Evolutionary conservation across 2,329 filamentous ascomycete genomes (phyloP).

Genomic region (Chaetothyriales sp.): DNA sequence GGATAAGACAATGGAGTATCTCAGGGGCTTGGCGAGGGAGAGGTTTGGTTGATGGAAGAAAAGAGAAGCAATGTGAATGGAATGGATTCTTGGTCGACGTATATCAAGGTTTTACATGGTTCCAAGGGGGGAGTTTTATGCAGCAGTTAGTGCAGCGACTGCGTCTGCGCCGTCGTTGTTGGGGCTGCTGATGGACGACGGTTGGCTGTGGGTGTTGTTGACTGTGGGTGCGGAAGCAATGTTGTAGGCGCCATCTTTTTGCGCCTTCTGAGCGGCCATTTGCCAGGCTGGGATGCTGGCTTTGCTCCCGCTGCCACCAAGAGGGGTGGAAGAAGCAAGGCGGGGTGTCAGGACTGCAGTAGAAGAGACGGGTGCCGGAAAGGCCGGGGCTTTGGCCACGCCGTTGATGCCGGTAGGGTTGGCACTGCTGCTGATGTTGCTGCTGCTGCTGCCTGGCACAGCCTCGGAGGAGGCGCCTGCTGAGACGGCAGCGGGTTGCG

Average conservation of each 20-base stretch:
- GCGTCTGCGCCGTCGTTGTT: conserved; percentile 17
- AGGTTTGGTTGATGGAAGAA: conserved; percentile 46
- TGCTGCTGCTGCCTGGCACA: neutral
- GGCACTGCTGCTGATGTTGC: too few species aligned
- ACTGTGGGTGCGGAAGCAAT: conserved; percentile 1
- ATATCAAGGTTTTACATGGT: neutral
- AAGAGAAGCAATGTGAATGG: conserved; percentile 29
- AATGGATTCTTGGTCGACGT: neutral
- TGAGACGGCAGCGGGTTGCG: conserved; percentile 12
- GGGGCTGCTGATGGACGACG: conserved; percentile 3
- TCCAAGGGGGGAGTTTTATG: neutral
- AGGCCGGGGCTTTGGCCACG: conserved; percentile 9
- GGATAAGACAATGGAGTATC: conserved; percentile 67
- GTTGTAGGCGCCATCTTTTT: conserved; percentile 7
- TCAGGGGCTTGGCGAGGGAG: conserved; percentile 65
- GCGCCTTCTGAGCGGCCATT: conserved; percentile 49
- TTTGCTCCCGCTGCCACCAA: conserved; percentile 27
- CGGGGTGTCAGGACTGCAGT: conserved; percentile 4
- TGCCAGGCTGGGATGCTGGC: conserved; percentile 71
- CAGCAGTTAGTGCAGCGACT: conserved; percentile 14
- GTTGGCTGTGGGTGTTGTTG: conserved; percentile 3
- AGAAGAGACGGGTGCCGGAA: conserved; percentile 7
- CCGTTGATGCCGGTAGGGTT: conserved; percentile 5
- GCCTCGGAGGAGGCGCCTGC: conserved; percentile 20
- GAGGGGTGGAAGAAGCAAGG: conserved; percentile 7